Conservation (phyloP, 176 grass and related monocot genomes). For the Eremochloa ophiuroides region DNA sequence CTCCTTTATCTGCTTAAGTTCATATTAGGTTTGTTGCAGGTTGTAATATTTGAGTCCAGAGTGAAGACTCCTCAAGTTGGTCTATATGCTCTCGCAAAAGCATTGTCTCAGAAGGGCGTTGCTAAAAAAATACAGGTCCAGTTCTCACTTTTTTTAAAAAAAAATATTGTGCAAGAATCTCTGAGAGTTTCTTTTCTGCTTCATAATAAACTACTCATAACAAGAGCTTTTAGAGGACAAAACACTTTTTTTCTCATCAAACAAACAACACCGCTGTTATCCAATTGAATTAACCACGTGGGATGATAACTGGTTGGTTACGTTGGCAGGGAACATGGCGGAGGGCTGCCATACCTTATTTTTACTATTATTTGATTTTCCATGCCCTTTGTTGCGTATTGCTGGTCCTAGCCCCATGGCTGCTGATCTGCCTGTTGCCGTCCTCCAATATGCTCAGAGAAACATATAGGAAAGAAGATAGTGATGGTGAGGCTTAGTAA, state of each 20-base stretch:
- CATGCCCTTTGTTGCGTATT: background rate
- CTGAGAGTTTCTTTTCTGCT: conserved; percentile 16
- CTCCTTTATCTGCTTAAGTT: background rate
- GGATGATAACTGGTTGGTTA: background rate
- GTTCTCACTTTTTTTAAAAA: background rate
- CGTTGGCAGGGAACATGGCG: background rate
- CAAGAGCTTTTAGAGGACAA: background rate
- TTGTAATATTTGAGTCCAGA: conserved; percentile 82
- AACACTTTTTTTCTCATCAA: background rate
- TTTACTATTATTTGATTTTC: background rate
- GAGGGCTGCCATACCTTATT: background rate
- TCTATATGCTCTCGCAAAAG: conserved; percentile 86
- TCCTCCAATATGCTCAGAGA: background rate
- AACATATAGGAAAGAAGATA: background rate
- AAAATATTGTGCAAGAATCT: background rate
- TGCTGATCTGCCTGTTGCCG: background rate
- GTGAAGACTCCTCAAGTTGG: conserved; percentile 93
- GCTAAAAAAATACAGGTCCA: conserved; percentile 87
- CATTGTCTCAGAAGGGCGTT: conserved; percentile 79
- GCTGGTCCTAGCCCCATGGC: background rate
- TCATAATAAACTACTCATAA: conserved; percentile 18
- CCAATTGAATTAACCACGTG: background rate
- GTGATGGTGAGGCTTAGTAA: background rate
- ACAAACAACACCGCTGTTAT: background rate
- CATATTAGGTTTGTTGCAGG: conserved; percentile 39